These are phyloP conservation scores for Hypomontagnella monticulosa DNA, from an alignment of 495 filamentous ascomycete species.

Conservation along the genomic window DNA sequence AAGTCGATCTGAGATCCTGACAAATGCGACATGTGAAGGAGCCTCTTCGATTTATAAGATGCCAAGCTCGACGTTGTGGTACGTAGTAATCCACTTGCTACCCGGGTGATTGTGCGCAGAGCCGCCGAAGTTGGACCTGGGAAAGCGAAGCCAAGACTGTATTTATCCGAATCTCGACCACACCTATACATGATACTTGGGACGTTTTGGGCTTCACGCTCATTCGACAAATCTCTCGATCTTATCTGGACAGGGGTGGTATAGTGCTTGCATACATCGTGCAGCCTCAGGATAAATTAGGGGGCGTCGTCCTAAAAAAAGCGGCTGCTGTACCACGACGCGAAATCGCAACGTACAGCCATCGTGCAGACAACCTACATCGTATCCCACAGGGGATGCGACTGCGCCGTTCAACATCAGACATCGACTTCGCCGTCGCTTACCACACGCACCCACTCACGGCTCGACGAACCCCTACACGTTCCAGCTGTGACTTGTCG, in stretches of 20 bases:
- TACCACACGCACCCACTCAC: slow-evolving; percentile 3
- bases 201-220: background rate
- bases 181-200: slow-evolving; percentile 20
- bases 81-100: slow-evolving; percentile 22
- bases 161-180: slow-evolving; percentile 37
- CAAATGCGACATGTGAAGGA: slow-evolving; percentile 41
- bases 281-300: slow-evolving; percentile 42
- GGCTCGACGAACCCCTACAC: background rate
- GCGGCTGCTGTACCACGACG: slow-evolving; percentile 15
- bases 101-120: slow-evolving; percentile 32
- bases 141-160: slow-evolving; percentile 30
- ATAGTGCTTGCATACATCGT: slow-evolving; percentile 29
- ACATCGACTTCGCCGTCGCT: slow-evolving; percentile 1
- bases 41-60: slow-evolving; percentile 40
- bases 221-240: slow-evolving; percentile 19
- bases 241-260: slow-evolving; percentile 29
- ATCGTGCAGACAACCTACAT: slow-evolving; percentile 3
- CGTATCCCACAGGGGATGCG: slow-evolving; percentile 17
- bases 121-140: slow-evolving; percentile 38
- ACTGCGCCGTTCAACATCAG: background rate
- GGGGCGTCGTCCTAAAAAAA: slow-evolving; percentile 30
- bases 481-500: background rate
- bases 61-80: slow-evolving; percentile 33
- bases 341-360: background rate
- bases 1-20: slow-evolving; percentile 33